phyloP scores from a whole-genome alignment of 108 stramenopile genomes.

The Cyclotella sp. region DNA sequence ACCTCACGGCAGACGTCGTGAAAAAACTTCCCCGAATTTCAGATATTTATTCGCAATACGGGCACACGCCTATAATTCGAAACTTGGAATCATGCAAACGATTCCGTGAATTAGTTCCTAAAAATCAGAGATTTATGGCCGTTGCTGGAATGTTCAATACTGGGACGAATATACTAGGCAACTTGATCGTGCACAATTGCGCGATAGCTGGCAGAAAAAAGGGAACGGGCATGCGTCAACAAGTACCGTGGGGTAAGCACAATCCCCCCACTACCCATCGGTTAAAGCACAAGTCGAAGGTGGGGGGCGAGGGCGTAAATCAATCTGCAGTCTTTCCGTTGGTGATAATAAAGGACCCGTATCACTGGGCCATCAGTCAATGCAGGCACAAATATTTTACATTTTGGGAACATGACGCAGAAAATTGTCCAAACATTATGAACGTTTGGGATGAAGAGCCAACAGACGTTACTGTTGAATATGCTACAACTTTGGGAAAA shows the following conservation, averaged over 20 bases:
- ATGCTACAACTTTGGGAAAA: conserved; percentile 42
- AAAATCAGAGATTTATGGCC: conserved; percentile 62
- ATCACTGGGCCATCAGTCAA: conserved; percentile 70
- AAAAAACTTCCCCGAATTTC: background rate
- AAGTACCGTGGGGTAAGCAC: conserved; percentile 80
- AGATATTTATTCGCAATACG: conserved; percentile 21
- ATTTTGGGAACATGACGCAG: conserved; percentile 46
- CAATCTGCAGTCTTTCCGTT: conserved; percentile 70
- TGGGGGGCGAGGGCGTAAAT: conserved; percentile 34
- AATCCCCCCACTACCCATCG: conserved; percentile 65
- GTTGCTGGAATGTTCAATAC: conserved; percentile 77
- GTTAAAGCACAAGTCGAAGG: conserved; percentile 43
- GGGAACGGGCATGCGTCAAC: conserved; percentile 65
- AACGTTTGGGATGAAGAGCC: conserved; percentile 11
- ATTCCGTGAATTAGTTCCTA: conserved; percentile 46
- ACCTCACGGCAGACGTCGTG: conserved; percentile 6
- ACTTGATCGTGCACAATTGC: conserved; percentile 68
- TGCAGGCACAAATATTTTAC: conserved; percentile 71
- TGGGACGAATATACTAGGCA: conserved; percentile 75
- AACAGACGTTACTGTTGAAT: conserved; percentile 54
- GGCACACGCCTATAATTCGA: conserved; percentile 4
- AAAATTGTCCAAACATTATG: conserved; percentile 23
- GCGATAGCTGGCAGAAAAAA: conserved; percentile 58
- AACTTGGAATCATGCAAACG: conserved; percentile 50
- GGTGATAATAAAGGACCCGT: conserved; percentile 72